Base-by-base conservation (phyloP, 148 eudicot species). In the Selenicereus undatus region DNA sequence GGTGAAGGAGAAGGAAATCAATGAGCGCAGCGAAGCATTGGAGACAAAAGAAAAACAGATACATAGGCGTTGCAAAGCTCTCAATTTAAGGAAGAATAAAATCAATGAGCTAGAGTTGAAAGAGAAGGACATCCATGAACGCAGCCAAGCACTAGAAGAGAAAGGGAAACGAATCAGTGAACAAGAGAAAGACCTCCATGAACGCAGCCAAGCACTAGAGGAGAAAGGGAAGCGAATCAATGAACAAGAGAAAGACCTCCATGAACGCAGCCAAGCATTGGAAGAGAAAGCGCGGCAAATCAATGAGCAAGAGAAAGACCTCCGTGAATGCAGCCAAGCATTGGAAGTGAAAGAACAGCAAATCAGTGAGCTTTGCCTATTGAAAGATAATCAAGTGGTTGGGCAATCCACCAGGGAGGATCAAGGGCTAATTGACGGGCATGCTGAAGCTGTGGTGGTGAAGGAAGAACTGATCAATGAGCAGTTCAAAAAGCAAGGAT, bases 41-140 rank as follows among this genome's bases (percentile, higher is more conserved):
- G 51, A 76, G 66, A 56, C 70, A 51, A 80, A 72, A 72, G 83
- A 72, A 70, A 76, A 64, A 43, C 56, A 71, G 66, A 11, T 80
- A 4, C 16, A 48, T 35, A 76, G 56, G 11, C 80, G 66, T 26
- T 21, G 18, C 39, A 64, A 16, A 62, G 32, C 22, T 7, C 29
- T 76, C 43, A 77, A 76, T 22, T 42, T 62, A 29, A 73, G 21
- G 50, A 52, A 56, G 69, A 72, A 24, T 21, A 42, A 50, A 30
- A 32, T 80, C 22, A 22, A 20, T 8, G 68, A 11, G 62, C 18
- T 30, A 3, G 65, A 78, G 42, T 29, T 16, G 73, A 78, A 29
- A 29, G 81, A 79, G 65, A 69, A 51, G 8, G 20, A 45, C 5
- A 17, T 78, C 18, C 17, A 22, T 48, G 43, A 70, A 60, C 45